Conservation (phyloP, 768 basidiomycete genomes). For the Boletus rubroflammeus region DNA sequence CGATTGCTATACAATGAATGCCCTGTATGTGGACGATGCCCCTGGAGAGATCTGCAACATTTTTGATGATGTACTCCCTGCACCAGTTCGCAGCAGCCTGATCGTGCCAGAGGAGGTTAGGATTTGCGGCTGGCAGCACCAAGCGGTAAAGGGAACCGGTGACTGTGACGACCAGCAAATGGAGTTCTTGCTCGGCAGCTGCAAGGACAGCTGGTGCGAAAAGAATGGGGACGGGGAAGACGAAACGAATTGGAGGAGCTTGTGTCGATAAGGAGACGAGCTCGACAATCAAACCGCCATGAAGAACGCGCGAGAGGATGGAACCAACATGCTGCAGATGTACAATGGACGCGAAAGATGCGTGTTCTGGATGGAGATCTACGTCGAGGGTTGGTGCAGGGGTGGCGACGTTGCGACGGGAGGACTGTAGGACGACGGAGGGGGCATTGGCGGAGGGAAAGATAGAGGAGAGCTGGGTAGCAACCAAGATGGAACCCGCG, state of each 20-base stretch:
- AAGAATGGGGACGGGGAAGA: constrained; percentile 69
- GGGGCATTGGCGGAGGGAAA: constrained; percentile 49
- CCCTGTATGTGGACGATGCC: constrained; percentile 65
- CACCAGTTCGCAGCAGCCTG: constrained; percentile 53
- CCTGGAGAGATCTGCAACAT: constrained; percentile 39
- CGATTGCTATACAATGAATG: constrained; percentile 61
- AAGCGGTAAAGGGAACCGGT: constrained; percentile 72
- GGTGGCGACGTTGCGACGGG: constrained; percentile 51
- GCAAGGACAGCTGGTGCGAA: constrained; percentile 63
- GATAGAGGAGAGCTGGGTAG: constrained; percentile 64
- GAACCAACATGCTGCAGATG: constrained; percentile 57
- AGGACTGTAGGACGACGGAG: constrained; percentile 54
- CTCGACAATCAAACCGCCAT: constrained; percentile 71
- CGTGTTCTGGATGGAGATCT: constrained; percentile 66
- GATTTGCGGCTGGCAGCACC: constrained; percentile 55
- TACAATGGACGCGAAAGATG: constrained; percentile 57
- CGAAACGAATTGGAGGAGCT: constrained; percentile 66
- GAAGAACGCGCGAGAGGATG: constrained; percentile 70
- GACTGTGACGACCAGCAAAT: constrained; percentile 66
- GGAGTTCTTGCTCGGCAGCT: constrained; percentile 46
- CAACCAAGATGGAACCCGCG: constrained; percentile 39
- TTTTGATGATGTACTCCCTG: constrained; percentile 65
- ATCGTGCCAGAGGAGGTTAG: constrained; percentile 55
- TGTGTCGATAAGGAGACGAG: constrained; percentile 68
- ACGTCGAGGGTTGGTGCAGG: constrained; percentile 37